These are phyloP conservation scores for Aspergillus biplanus DNA, from an alignment of 495 filamentous ascomycete genomes.

Conservation along the genomic window DNA sequence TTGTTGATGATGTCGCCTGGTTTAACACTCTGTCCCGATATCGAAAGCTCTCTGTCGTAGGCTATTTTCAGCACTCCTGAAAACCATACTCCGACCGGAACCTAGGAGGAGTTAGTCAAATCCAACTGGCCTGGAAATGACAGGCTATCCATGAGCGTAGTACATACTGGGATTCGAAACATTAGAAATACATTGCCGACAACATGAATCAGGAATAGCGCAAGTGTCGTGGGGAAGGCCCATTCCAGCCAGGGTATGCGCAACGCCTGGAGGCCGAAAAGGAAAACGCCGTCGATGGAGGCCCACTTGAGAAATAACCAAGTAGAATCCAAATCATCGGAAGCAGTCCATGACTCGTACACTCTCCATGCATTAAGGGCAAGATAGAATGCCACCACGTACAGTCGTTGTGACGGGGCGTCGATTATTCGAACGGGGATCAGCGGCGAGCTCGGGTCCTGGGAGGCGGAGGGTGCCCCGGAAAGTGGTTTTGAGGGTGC, in stretches of 20 bases:
- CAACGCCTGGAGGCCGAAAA: constrained; percentile 81
- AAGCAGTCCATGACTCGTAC: constrained; percentile 79
- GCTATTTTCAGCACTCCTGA: constrained; percentile 70
- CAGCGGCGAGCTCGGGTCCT: constrained; percentile 56
- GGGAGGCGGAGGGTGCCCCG: constrained; percentile 26
- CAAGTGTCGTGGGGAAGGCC: constrained; percentile 68
- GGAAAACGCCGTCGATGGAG: constrained; percentile 76
- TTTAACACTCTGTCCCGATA: constrained; percentile 87
- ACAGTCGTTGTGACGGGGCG: constrained; percentile 85
- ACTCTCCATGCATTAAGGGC: constrained; percentile 75
- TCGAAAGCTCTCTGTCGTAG: constrained; percentile 87
- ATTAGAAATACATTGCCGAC: constrained; percentile 80
- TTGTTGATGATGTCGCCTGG: constrained; percentile 84
- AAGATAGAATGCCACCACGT: constrained; percentile 76
- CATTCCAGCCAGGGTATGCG: constrained; percentile 96
- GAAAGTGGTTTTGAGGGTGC: constrained; percentile 32
- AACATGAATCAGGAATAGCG: constrained; percentile 68
- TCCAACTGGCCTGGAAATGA: constrained; percentile 17
- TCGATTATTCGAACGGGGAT: constrained; percentile 78
- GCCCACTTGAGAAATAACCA: constrained; percentile 94
- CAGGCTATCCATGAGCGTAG: constrained; percentile 1
- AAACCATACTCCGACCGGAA: constrained; percentile 70
- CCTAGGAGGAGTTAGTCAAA: constrained; percentile 43
- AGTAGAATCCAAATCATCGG: constrained; percentile 78
- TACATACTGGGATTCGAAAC: constrained; percentile 81